phyloP scores from a whole-genome alignment of 148 eudicot genomes.

The Heliosperma pusillum region DNA sequence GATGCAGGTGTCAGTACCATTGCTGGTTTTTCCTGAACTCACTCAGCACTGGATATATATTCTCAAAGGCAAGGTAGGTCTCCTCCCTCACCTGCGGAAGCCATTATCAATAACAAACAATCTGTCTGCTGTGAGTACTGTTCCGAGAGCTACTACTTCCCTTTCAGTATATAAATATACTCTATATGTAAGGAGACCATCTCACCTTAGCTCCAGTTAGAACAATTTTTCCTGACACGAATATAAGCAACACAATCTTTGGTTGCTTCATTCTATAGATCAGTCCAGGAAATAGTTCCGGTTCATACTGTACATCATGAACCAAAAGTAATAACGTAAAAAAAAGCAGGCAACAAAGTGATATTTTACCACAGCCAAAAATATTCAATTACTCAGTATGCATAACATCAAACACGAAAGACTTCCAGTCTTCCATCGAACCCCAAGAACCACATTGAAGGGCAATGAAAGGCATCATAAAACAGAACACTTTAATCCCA shows the following conservation, averaged over 20 bases:
- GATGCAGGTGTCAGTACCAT: slow-evolving; percentile 4
- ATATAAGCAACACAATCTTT: slow-evolving; percentile 79
- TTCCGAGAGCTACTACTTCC: background rate
- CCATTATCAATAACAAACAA: background rate
- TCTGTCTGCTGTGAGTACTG: background rate
- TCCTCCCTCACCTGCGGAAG: slow-evolving; percentile 73
- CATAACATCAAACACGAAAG: background rate
- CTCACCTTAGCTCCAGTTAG: slow-evolving; percentile 92
- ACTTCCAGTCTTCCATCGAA: background rate
- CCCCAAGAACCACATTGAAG: background rate
- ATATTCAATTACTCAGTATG: background rate
- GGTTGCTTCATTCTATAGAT: slow-evolving; percentile 96
- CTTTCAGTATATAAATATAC: background rate
- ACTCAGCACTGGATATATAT: slow-evolving; percentile 87
- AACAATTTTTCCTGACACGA: slow-evolving; percentile 91
- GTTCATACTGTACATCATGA: slow-evolving; percentile 9
- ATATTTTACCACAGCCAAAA: background rate
- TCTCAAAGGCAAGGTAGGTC: slow-evolving; percentile 83
- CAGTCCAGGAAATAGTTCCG: slow-evolving; percentile 66
- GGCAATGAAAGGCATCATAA: background rate
- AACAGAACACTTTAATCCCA: background rate
- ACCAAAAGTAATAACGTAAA: background rate
- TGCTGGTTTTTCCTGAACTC: slow-evolving; percentile 70
- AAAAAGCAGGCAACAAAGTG: background rate
- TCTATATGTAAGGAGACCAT: background rate